Evolutionary conservation across 1,284 basidiomycete species (phyloP).

Genomic region (Fomes fomentarius): DNA sequence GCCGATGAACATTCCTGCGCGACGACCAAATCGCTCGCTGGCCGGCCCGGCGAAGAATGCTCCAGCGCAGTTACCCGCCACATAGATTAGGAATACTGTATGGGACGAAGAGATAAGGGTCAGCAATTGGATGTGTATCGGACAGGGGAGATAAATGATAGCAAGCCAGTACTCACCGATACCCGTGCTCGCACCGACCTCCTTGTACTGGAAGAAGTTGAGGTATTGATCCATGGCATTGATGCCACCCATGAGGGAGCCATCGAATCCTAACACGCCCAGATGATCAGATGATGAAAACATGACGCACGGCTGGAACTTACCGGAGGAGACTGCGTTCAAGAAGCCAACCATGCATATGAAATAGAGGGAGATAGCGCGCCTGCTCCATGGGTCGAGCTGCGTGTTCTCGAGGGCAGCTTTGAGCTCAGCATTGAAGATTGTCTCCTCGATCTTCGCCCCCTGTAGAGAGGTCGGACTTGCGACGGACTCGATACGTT

Average conservation of each 20-base stretch:
- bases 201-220: conserved; percentile 8
- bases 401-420: conserved; percentile 13
- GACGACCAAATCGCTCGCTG: conserved; percentile 10
- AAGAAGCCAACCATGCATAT: conserved; percentile 17
- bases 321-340: conserved; percentile 12
- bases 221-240: conserved; percentile 15
- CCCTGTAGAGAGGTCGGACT: background rate
- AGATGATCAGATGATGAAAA: background rate
- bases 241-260: conserved; percentile 16
- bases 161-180: conserved; percentile 2
- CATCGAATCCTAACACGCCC: conserved; percentile 9
- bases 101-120: background rate
- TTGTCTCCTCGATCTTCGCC: conserved; percentile 10
- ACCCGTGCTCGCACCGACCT: conserved; percentile 9
- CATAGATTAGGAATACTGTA: conserved; percentile 16
- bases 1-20: conserved; percentile 11
- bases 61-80: conserved; percentile 10
- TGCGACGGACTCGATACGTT: conserved; percentile 1
- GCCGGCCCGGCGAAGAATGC: conserved; percentile 15
- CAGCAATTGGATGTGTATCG: background rate
- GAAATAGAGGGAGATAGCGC: conserved; percentile 13
- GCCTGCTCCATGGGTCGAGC: conserved; percentile 11
- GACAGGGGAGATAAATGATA: background rate
- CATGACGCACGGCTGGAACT: background rate
- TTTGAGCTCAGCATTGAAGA: conserved; percentile 12